Evolutionary conservation across 1,284 basidiomycete genomes (phyloP), one percentile per base, ranked within the genome.

Genomic region (Clitocybe nebularis): DNA sequence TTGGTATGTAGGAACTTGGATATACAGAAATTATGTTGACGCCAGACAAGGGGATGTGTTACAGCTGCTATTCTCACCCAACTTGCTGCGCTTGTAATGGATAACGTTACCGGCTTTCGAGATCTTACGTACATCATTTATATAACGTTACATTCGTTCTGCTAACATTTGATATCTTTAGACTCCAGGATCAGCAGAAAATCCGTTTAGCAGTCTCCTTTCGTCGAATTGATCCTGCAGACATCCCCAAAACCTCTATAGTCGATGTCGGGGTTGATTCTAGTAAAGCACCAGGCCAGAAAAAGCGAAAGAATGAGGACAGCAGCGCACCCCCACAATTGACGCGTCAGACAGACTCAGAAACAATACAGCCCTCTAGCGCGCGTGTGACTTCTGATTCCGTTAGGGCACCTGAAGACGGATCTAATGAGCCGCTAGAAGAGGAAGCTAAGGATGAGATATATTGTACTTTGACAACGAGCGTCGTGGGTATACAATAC

Each of bases 401-500:
- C 13, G 39, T 38, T 33, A 16, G 33, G 13, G 11, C 40, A 14
- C 36, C 37, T n/a, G n/a, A n/a, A n/a, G n/a, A 8, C 62, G 60
- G 7, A 72, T 75, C 4, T 66, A 70, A 9, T 61, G 61, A 24
- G 52, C 53, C 4, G 49, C 50, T n/a, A 1, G 71, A 77, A 33
- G 79, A 85, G 42, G 66, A 87, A 35, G 55, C 54, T 4, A 61
- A 46, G 10, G 83, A 86, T 44, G 83, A 92, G 61, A 62, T 89
- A 14, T 88, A 84, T 55, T 75, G 79, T 37, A 70, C 66, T 8
- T 45, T 80, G 54, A 64, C 62, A 7, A 76, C 83, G 0, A 81
- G 75, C 36, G 78, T 90, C 10, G 90, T 92, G 0, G 89, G 89
- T 0, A 68, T 92, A 8, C 87, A 89, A 56, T 89, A 93, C 57